Evolutionary conservation across 805 yeast species (phyloP).

Genomic region (Kluyveromyces nonfermentans): DNA sequence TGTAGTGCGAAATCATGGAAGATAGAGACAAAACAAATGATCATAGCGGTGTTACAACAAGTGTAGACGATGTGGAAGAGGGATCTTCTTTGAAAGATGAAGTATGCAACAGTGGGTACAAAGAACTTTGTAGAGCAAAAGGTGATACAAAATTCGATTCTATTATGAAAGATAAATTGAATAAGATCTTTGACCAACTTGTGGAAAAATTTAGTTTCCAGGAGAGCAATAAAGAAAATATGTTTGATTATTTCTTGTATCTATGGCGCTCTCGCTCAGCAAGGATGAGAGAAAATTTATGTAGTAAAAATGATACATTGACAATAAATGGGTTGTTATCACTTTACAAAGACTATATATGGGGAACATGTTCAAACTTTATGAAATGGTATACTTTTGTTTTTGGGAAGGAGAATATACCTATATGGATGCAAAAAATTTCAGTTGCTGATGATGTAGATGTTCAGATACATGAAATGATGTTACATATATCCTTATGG

Average conservation of each 20-base stretch:
- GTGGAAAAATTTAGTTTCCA: conserved; percentile 59
- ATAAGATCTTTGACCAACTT: conserved; percentile 46
- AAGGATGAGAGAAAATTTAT: conserved; percentile 32
- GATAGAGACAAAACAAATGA: no score
- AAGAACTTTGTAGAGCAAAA: no score
- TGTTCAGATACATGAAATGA: conserved; percentile 13
- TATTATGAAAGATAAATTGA: conserved; percentile 52
- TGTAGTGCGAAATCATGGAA: no score
- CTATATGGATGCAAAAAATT: not conserved
- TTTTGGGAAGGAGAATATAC: conserved; percentile 44
- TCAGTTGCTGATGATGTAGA: not conserved
- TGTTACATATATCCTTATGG: conserved; percentile 63
- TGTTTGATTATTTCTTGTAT: conserved; percentile 56
- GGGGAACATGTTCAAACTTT: conserved; percentile 80
- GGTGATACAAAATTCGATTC: conserved; percentile 41
- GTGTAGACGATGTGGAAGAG: no score
- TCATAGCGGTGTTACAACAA: no score
- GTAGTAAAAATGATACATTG: conserved; percentile 16
- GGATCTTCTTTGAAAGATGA: no score
- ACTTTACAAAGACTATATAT: conserved; percentile 83
- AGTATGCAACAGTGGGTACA: no score
- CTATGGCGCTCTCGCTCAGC: conserved; percentile 62
- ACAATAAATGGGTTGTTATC: conserved; percentile 62
- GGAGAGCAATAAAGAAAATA: conserved; percentile 51
- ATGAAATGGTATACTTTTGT: conserved; percentile 87